Conservation (phyloP, 176 grass and related monocot species). For the Oryza nivara region DNA sequence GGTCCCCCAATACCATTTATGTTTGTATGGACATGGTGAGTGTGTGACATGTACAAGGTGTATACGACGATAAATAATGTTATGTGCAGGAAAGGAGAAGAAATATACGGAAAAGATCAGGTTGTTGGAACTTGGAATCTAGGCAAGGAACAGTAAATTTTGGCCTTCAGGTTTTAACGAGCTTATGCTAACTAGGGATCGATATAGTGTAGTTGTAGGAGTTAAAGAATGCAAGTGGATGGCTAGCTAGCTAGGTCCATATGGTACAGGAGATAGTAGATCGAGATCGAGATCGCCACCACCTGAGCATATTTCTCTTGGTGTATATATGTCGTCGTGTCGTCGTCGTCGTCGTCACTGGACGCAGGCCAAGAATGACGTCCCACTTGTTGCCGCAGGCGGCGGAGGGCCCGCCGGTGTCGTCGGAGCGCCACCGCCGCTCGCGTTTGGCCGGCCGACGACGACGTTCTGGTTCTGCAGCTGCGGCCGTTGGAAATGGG, state of each 20-base stretch:
- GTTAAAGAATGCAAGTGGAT: background rate
- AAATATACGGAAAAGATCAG: constrained; percentile 7
- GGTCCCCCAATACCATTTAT: constrained; percentile 21
- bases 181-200: background rate
- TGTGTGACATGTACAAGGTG: constrained; percentile 44
- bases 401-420: background rate
- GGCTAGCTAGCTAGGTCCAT: constrained; percentile 37
- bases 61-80: constrained; percentile 19
- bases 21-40: constrained; percentile 37
- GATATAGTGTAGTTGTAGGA: background rate
- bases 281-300: constrained; percentile 29
- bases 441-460: constrained; percentile 40
- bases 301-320: constrained; percentile 24
- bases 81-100: constrained; percentile 37
- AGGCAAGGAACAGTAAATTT: background rate
- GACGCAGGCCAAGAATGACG: constrained; percentile 91
- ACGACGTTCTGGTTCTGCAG: constrained; percentile 34
- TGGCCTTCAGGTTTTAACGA: constrained; percentile 4
- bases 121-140: background rate
- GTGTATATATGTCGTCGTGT: background rate
- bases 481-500: constrained; percentile 73
- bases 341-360: constrained; percentile 47
- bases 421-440: constrained; percentile 27
- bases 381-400: constrained; percentile 44
- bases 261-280: constrained; percentile 37